phyloP scores from a whole-genome alignment of 129 eudicot genomes.

The Tagetes erecta region DNA sequence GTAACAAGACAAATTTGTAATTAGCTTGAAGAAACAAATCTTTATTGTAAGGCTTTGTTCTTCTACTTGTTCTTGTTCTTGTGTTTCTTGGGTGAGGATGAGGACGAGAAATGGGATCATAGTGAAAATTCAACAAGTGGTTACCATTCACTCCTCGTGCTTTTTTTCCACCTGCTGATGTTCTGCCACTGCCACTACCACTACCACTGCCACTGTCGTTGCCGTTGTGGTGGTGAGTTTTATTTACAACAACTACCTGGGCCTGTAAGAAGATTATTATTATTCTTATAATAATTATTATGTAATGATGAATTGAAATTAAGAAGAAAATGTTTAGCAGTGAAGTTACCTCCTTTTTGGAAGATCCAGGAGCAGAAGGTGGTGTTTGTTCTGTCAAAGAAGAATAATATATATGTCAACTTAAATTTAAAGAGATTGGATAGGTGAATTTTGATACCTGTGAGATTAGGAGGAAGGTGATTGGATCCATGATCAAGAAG shows the following conservation, averaged over 20 bases:
- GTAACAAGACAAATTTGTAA: slow-evolving; percentile 79
- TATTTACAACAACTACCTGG: slow-evolving; percentile 40
- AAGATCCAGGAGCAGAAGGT: background rate
- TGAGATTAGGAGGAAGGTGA: slow-evolving; percentile 37
- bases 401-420: background rate
- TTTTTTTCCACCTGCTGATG: slow-evolving; percentile 62
- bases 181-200: background rate
- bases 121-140: slow-evolving; percentile 91
- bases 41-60: slow-evolving; percentile 71
- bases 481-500: slow-evolving; percentile 61
- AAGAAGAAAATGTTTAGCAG: background rate
- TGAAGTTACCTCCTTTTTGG: background rate
- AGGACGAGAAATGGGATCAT: slow-evolving; percentile 76
- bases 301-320: background rate
- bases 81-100: slow-evolving; percentile 65
- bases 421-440: background rate
- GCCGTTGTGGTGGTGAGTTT: slow-evolving; percentile 38
- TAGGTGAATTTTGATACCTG: background rate
- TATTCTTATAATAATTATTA: background rate
- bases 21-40: slow-evolving; percentile 95
- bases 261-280: slow-evolving; percentile 36
- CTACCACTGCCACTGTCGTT: background rate
- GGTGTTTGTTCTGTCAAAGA: background rate
- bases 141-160: slow-evolving; percentile 69
- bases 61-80: slow-evolving; percentile 54